phyloP scores from a whole-genome alignment of 352 stramenopile genomes.

The Globisporangium emineosum region DNA sequence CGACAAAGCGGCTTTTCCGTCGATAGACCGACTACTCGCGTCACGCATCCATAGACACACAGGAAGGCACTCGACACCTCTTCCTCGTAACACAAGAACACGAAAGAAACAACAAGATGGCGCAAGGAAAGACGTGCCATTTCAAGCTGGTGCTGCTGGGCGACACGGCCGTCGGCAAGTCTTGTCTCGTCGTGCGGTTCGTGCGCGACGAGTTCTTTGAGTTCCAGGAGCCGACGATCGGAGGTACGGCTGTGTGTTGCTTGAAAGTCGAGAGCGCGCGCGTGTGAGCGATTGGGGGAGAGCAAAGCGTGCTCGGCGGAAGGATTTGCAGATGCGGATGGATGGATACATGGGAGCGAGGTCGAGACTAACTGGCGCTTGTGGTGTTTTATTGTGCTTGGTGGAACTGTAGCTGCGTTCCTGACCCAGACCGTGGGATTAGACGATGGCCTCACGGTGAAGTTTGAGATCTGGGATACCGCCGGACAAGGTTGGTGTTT shows the following conservation, averaged over 20 bases:
- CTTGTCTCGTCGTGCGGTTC: slow-evolving; percentile 99
- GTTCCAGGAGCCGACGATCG: slow-evolving; percentile 98
- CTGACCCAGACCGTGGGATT: slow-evolving; percentile 98
- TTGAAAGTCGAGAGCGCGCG: neutral
- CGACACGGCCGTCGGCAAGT: slow-evolving; percentile 99
- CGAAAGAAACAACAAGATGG: slow-evolving; percentile 42
- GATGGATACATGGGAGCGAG: neutral
- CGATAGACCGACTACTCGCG: too few relatives aligned
- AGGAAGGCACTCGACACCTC: neutral
- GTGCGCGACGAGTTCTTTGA: slow-evolving; percentile 99
- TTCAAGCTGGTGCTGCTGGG: slow-evolving; percentile 99
- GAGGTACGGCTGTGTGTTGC: slow-evolving; percentile 42
- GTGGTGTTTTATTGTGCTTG: neutral
- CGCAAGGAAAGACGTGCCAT: slow-evolving; percentile 88
- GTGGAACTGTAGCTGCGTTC: slow-evolving; percentile 86
- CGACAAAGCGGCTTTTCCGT: neutral
- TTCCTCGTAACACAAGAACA: neutral
- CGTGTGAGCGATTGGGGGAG: neutral
- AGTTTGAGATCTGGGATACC: slow-evolving; percentile 99
- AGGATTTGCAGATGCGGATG: neutral
- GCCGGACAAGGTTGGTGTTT: slow-evolving; percentile 86
- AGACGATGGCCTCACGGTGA: slow-evolving; percentile 97
- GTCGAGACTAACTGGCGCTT: slow-evolving; percentile 8
- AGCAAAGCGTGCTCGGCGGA: neutral
- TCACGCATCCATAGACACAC: neutral